Base-by-base conservation (phyloP, 441 rosid genomes). In the Euphorbia celastroides region DNA sequence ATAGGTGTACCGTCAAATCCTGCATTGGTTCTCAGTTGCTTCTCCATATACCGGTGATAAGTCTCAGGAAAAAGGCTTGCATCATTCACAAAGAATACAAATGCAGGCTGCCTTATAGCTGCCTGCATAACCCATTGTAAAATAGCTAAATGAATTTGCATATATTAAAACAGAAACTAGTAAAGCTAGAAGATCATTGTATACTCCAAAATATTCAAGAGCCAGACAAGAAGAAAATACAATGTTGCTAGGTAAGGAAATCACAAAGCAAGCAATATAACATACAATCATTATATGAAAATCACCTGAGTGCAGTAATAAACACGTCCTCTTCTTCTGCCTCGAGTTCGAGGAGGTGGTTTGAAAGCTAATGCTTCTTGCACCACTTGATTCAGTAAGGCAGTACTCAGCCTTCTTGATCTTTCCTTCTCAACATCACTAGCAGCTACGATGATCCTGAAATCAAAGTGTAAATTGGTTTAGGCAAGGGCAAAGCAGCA, bases 1-100 rank as follows among this genome's bases (percentile, higher is more conserved):
- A 93, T 93, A n/a, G 98, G 96, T 20, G 96, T 87, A n/a, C 97
- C 97, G 27, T 88, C 46, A 79, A 90, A 93, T 51, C 98, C 97
- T 27, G 92, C 96, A 74, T 90, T 84, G 14, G 82, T 25, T 60
- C 94, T 93, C 60, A 93, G 86, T 80, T 88, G 94, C 85, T 93
- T 93, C 88, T 90, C 98, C 97, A 93, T 80, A 70, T 84, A 93
- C 54, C 93, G 84, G 32, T 92, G 84, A 73, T 90, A 93, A 12
- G 96, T 90, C 70, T 93, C 97, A 2, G 94, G 83, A 63, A 93
- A 93, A 64, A 93, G 84, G 78, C 83, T 93, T 67, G 96, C 81
- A 57, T 93, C 97, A 72, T 93, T 93, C 48, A 90, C 96, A 64
- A 93, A 93, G 87, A 90, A 88, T 66, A 93, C 97, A 74, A 93